Evolutionary conservation across 177 flowering plant species (phyloP), one percentile per base, ranked within the genome.

Genomic region (Vitis hybrid): DNA sequence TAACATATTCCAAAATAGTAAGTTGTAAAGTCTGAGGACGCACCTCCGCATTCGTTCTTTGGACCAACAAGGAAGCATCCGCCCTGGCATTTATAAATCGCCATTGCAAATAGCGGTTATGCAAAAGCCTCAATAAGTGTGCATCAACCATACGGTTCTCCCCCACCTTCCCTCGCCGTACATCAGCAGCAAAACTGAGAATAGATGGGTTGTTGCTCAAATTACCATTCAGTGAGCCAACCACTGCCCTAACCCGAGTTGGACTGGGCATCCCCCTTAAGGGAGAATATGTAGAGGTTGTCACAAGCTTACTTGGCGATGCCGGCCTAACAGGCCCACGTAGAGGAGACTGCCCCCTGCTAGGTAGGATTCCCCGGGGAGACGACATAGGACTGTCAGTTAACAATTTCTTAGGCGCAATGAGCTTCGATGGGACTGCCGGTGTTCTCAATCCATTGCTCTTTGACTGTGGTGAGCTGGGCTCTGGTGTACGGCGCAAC

Each of bases 31-130:
- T 27, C 10, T 54, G 46, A 71, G 61, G 4, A 13, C 68, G 27
- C 89, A 94, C 99, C 98, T 93, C 91, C 27, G 87, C 92, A 59
- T 79, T 84, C 46, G 71, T 73, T 65, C 71, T 86, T 76, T 91
- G 97, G 11, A 76, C 76, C 15, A 80, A 75, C 61, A 85, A 48
- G 14, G 93, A 74, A 73, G 86, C 83, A 78, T 86, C 87, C 48
- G 87, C 87, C 82, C 88, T 87, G 3, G 97, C 99, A 84, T 93
- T 91, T 8, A 82, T 81, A 76, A 88, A 90, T 35, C 93, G 84
- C 99, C 99, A 94, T 27, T 94, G 97, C 83, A 93, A 67, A 51
- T 85, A 80, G 66, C 92, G 83, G 75, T 91, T 93, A 77, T 93
- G 70, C 18, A 93, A 73, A 24, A 91, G 70, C 80, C 94, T 90